These are phyloP conservation scores for Picochlorum sp. DNA, from an alignment of 139 green algal species.

Conservation along the genomic window DNA sequence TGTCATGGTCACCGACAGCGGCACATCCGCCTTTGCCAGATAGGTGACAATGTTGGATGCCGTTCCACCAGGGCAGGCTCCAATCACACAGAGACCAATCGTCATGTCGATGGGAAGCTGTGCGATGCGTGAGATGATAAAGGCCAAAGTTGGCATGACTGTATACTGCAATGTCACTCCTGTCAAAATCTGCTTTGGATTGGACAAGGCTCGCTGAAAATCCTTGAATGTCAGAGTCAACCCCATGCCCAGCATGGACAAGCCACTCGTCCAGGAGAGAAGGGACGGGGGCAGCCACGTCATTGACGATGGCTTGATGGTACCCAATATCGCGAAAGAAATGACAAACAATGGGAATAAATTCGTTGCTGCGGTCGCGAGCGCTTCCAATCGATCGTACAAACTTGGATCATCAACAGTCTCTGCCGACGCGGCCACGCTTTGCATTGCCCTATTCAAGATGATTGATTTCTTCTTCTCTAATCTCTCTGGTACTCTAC, in stretches of 20 bases:
- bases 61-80: slow-evolving; percentile 48
- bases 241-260: slow-evolving; percentile 68
- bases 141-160: slow-evolving; percentile 63
- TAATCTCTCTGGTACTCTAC: not conserved
- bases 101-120: slow-evolving; percentile 25
- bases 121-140: slow-evolving; percentile 30
- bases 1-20: slow-evolving; percentile 39
- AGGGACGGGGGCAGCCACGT: slow-evolving; percentile 39
- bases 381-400: not conserved
- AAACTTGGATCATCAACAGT: not conserved
- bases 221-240: slow-evolving; percentile 50
- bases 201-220: slow-evolving; percentile 27
- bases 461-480: not conserved
- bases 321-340: slow-evolving; percentile 25
- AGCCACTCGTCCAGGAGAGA: slow-evolving; percentile 35
- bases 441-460: no score
- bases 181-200: slow-evolving; percentile 35
- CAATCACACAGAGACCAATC: slow-evolving; percentile 47
- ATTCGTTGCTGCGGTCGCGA: slow-evolving; percentile 25
- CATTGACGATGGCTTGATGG: slow-evolving; percentile 39
- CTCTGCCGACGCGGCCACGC: not conserved
- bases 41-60: slow-evolving; percentile 74
- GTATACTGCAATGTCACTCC: slow-evolving; percentile 53
- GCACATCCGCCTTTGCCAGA: slow-evolving; percentile 46
- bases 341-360: slow-evolving; percentile 57